A percentile compares a stretch with the other conserved stretches of the same genome.
Evolutionary conservation across 1,139 yeast species (phyloP).

Genomic region (Scheffersomyces titani): DNA sequence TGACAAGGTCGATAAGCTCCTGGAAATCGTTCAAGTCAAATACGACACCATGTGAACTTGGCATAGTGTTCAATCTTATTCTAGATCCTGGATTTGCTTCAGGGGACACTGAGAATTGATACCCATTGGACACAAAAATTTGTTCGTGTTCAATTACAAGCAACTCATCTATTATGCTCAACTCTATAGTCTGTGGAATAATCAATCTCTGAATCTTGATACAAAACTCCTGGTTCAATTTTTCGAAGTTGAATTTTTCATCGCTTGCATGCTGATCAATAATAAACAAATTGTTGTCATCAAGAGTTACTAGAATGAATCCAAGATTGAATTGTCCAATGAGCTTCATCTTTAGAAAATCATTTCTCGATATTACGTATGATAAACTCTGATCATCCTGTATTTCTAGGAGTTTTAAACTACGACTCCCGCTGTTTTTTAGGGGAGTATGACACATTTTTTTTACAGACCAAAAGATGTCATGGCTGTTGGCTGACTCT

Average conservation of each 20-base stretch:
- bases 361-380: conserved; percentile 58
- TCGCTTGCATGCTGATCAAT: conserved; percentile 98
- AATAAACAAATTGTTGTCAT: conserved; percentile 66
- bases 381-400: conserved; percentile 48
- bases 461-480: not conserved
- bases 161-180: conserved; percentile 79
- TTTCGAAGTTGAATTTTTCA: conserved; percentile 89
- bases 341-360: conserved; percentile 69
- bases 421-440: not conserved
- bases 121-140: conserved; percentile 75
- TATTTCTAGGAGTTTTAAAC: not conserved
- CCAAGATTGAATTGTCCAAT: conserved; percentile 95
- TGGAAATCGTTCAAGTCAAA: conserved; percentile 71
- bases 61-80: conserved; percentile 61
- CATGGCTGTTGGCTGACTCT: not conserved
- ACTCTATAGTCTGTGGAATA: conserved; percentile 59
- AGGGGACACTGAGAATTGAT: conserved; percentile 50
- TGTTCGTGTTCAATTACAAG: conserved; percentile 59
- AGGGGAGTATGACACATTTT: not conserved
- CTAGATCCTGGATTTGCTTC: conserved; percentile 55
- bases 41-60: conserved; percentile 67
- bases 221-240: conserved; percentile 52
- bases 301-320: conserved; percentile 67
- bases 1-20: conserved; percentile 69
- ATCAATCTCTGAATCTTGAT: conserved; percentile 68